Conservation (phyloP, 805 yeast species). For the Candida loeiensis region DNA sequence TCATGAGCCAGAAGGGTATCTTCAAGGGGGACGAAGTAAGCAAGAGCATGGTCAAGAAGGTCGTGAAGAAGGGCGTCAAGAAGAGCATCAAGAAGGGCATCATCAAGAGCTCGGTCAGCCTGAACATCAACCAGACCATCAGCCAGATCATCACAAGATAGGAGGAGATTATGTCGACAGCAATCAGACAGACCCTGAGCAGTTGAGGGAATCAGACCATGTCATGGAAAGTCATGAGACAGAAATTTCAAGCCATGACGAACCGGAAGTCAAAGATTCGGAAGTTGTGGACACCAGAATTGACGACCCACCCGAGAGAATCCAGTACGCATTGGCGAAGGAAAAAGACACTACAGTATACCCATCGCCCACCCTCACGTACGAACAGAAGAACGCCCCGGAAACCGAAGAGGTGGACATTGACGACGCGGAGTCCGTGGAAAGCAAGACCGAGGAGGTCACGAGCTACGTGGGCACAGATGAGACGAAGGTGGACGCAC, state of each 20-base stretch:
- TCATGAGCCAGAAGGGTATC: no score
- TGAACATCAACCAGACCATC: no score
- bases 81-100: no score
- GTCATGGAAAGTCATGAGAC: no score
- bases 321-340: neutral
- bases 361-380: neutral
- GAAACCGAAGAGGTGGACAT: slow-evolving; percentile 6
- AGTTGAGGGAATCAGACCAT: no score
- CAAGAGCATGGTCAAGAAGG: neutral
- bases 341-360: neutral
- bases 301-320: neutral
- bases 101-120: neutral
- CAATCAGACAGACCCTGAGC: no score
- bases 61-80: neutral
- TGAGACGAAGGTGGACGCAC: neutral
- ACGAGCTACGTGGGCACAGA: neutral
- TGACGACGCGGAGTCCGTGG: slow-evolving; percentile 9
- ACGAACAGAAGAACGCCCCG: neutral
- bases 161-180: no score
- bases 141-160: no score
- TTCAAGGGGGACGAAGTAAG: no score
- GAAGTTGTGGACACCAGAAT: neutral
- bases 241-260: no score
- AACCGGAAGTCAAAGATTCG: no score
- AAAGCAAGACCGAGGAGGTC: neutral